Percentiles rank a stretch among this genome's conserved stretches.
Conservation (phyloP, 179 eudicot species). For the Dionaea muscipula region DNA sequence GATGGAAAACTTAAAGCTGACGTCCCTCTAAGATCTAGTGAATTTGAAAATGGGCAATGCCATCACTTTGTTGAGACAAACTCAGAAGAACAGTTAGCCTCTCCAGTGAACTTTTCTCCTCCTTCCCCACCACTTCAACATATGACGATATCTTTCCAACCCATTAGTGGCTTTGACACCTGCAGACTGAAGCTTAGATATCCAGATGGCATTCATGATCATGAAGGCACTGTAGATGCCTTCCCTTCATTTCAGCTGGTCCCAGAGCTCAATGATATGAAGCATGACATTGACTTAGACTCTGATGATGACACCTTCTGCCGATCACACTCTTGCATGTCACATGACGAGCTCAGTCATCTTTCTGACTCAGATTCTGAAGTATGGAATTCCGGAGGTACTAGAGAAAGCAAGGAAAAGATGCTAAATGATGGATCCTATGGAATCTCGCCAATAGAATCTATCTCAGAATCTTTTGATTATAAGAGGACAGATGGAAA, state of each 20-base stretch:
- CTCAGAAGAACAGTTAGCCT: constrained; percentile 24
- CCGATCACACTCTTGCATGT: constrained; percentile 59
- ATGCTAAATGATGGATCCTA: constrained; percentile 41
- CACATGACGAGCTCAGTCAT: constrained; percentile 52
- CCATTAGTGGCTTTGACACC: constrained; percentile 43
- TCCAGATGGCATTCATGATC: constrained; percentile 43
- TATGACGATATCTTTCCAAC: constrained; percentile 85
- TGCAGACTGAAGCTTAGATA: constrained; percentile 60
- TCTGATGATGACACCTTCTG: constrained; percentile 87
- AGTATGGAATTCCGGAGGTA: constrained; percentile 64
- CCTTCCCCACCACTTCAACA: constrained; percentile 89
- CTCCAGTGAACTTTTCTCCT: constrained; percentile 43
- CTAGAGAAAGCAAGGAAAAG: constrained; percentile 35
- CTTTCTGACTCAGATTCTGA: constrained; percentile 73
- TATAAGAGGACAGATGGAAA: constrained; percentile 20
- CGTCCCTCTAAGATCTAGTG: constrained; percentile 17
- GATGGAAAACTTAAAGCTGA: constrained; percentile 21
- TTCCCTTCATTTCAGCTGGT: constrained; percentile 89
- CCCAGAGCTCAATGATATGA: constrained; percentile 44
- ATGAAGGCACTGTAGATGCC: constrained; percentile 36
- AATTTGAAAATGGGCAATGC: constrained; percentile 14
- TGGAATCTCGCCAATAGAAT: constrained; percentile 40
- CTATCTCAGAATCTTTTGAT: constrained; percentile 43
- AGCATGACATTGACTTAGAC: constrained; percentile 42
- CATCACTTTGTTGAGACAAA: constrained; percentile 22